A percentile compares a stretch with the other conserved stretches of the same genome.
These are phyloP conservation scores for Pythium apleroticum DNA, from an alignment of 352 stramenopile genomes.

Conservation along the genomic window DNA sequence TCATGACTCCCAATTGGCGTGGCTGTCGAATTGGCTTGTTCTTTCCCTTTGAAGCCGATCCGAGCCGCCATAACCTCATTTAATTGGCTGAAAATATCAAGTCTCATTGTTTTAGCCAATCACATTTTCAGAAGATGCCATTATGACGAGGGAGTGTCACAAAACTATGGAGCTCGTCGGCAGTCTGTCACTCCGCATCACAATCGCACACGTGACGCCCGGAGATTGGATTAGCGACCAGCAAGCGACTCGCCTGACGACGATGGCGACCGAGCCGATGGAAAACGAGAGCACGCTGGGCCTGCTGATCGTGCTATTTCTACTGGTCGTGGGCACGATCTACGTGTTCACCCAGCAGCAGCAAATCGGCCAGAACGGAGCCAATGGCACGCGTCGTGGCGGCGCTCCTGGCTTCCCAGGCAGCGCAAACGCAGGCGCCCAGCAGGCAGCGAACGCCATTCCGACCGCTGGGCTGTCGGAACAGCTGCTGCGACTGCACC, in stretches of 20 bases:
- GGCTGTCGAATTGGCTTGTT: background rate
- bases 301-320: slow-evolving; percentile 67
- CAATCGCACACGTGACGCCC: slow-evolving; percentile 11
- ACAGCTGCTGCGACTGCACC: slow-evolving; percentile 56
- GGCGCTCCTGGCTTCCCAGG: slow-evolving; percentile 1
- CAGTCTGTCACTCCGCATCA: slow-evolving; percentile 1
- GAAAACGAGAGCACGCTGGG: slow-evolving; percentile 72
- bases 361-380: slow-evolving; percentile 18
- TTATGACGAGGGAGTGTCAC: slow-evolving; percentile 10
- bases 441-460: slow-evolving; percentile 32
- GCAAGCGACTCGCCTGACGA: too few relatives aligned
- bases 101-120: slow-evolving; percentile 13
- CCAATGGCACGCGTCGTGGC: slow-evolving; percentile 1
- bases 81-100: slow-evolving; percentile 8
- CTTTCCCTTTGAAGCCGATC: slow-evolving; percentile 12
- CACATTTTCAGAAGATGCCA: background rate
- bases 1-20: slow-evolving; percentile 39
- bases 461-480: slow-evolving; percentile 44
- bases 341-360: slow-evolving; percentile 76
- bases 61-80: background rate
- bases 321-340: slow-evolving; percentile 68
- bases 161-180: slow-evolving; percentile 2
- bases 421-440: slow-evolving; percentile 6
- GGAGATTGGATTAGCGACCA: background rate
- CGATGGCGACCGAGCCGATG: slow-evolving; percentile 41